These are phyloP conservation scores for Mycena indigotica DNA, from an alignment of 768 basidiomycete genomes.

Conservation along the genomic window DNA sequence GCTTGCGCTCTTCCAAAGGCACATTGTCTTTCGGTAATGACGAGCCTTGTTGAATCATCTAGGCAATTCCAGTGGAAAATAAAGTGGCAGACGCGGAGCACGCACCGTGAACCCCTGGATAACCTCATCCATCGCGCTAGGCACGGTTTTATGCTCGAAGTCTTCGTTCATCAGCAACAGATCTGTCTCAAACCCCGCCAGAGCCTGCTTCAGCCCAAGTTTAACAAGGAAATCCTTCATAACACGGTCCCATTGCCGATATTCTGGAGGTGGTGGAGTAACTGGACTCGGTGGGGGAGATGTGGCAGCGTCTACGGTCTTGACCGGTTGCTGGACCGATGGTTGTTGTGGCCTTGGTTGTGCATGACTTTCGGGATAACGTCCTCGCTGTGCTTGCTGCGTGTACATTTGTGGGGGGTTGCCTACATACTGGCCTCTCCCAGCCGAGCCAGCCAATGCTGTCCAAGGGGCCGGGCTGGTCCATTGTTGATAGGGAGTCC, in stretches of 20 bases:
- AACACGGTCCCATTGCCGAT: constrained; percentile 63
- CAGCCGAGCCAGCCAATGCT: background rate
- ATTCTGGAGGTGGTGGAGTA: constrained; percentile 34
- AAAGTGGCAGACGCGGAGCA: constrained; percentile 10
- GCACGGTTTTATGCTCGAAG: constrained; percentile 63
- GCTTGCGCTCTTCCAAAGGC: constrained; percentile 67
- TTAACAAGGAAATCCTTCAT: constrained; percentile 55
- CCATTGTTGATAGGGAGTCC: background rate
- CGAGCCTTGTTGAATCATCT: constrained; percentile 31
- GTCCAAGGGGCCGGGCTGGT: background rate
- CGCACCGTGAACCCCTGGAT: constrained; percentile 54
- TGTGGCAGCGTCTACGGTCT: constrained; percentile 11
- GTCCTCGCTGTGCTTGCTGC: constrained; percentile 12
- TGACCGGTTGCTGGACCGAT: background rate
- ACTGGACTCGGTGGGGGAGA: constrained; percentile 17
- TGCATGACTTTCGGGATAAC: constrained; percentile 16
- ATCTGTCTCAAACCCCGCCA: constrained; percentile 68
- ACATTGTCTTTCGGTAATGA: constrained; percentile 25
- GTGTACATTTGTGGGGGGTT: constrained; percentile 2
- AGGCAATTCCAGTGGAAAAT: constrained; percentile 3
- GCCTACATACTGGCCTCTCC: background rate
- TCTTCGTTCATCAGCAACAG: constrained; percentile 68
- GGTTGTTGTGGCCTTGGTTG: constrained; percentile 1
- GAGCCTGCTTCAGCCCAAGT: constrained; percentile 58
- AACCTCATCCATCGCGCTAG: constrained; percentile 55